Evolutionary conservation across 371 early-diverging fungal species (phyloP), one percentile per base, ranked within the genome.

Genomic region (Mucor lusitanicus): DNA sequence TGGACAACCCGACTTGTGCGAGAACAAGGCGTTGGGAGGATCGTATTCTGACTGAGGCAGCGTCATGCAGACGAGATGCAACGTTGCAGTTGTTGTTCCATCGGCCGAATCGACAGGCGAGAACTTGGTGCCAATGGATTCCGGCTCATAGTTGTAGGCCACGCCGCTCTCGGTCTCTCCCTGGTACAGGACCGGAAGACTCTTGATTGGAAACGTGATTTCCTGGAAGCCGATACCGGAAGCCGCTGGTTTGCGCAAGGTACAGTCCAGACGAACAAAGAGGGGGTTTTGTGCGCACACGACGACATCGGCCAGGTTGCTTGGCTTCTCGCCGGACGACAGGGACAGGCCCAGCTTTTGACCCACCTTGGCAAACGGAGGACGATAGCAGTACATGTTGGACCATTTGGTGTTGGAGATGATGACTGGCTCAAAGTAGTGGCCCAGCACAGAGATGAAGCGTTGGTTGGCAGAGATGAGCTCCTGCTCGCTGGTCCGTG

Each of bases 61-160:
- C 1, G 91, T 89, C 60, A 91, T 72, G 59, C 90, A 86, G 0
- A 88, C 81, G 7, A 94, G 60, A 54, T 87, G 91, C 3, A 91
- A 73, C 4, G 85, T 87, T 3, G 91, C 92, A n/a, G n/a, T n/a
- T 0, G 82, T 76, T 0, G 92, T 91, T 0, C 88, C 91, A 73
- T 92, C 92, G 6, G 80, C 78, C 40, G 91, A 92, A 33, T 80
- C 90, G 0, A 93, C 82, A 6, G 92, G 92, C 13, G 88, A 90
- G 6, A 71, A 70, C 1, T 82, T 73, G 0, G 88, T 84, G 6
- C 92, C 94, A 59, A 93, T 87, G 5, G 65, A 74, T 15, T 75
- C 78, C 11, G 92, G 92, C 6, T 88, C 85, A 63, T 85, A 90
- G 67, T 90, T 83, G 48, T 73, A 74, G 0, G 68, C 60, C 6